Base-by-base conservation (phyloP, 768 basidiomycete species). In the Kwoniella sp. region DNA sequence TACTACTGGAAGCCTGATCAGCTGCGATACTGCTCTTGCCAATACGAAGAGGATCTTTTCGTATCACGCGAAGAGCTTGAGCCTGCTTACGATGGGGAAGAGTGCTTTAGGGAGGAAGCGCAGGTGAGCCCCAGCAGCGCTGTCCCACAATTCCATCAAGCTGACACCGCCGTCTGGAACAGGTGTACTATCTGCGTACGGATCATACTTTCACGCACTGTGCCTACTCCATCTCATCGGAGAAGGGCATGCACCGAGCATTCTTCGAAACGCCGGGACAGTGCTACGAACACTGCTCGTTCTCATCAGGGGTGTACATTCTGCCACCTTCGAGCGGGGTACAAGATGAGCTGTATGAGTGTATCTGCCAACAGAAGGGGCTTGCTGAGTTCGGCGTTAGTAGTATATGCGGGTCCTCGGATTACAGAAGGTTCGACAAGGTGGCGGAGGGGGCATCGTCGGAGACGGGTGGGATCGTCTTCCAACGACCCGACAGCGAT, bases 261-360 rank as follows among this genome's bases (percentile, higher is more conserved):
- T 37, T 28, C 11, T 48, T 48, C 30, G 55, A 58, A 29, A 57
- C 55, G 2, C 66, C 61, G 1, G 61, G 54, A 25, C 25, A 62
- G 63, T 67, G 60, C 37, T 67, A 57, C 56, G 55, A 62, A 17
- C 57, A 62, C 31, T 67, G 63, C 34, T 38, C 63, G 4, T 28
- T 45, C 17, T 38, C 54, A 13, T 22, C 47, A 17, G 38, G 63
- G 12, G 57, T 45, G 20, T 65, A 65, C 52, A 50, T 65, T 22
- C 41, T 65, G 3, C 63, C 63, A 15, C 58, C 63, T 13, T 50
- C 63, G 13, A 30, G 28, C 12, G 63, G 63, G 12, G n/a, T 53
- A 23, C 34, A 41, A 9, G 37, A 54, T 48, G 52, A 30, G 17
- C 28, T 58, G 17, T 65, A 58, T 52, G 63, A 59, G n/a, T 65